These are phyloP conservation scores for Mucor saturninus DNA, from an alignment of 371 early-diverging fungal genomes.

Conservation along the genomic window DNA sequence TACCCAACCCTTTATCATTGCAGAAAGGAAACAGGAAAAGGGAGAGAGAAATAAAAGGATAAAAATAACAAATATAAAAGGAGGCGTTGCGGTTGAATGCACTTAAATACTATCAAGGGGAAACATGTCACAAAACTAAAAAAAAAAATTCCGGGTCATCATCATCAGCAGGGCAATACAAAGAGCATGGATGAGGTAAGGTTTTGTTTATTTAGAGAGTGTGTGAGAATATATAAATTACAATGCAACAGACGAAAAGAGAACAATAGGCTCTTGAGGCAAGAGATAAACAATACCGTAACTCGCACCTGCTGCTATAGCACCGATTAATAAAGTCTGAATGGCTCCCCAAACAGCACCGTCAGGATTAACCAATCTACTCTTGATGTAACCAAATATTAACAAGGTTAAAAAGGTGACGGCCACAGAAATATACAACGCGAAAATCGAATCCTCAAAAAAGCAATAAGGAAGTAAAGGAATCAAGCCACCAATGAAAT, in stretches of 20 bases:
- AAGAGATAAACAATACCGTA: constrained; percentile 50
- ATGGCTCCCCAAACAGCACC: constrained; percentile 56
- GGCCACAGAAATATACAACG: constrained; percentile 60
- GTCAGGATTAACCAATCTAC: constrained; percentile 55
- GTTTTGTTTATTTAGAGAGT: not conserved
- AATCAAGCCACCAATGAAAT: constrained; percentile 73
- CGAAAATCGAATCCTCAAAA: constrained; percentile 47
- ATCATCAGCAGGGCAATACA: constrained; percentile 1
- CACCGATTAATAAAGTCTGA: constrained; percentile 69
- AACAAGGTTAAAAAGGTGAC: constrained; percentile 64
- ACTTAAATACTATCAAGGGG: not conserved
- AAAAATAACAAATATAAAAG: constrained; percentile 2
- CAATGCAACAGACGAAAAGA: constrained; percentile 2
- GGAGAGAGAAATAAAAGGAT: not conserved
- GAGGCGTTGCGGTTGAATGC: constrained; percentile 1
- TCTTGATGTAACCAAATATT: constrained; percentile 71
- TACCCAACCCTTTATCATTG: too few species aligned
- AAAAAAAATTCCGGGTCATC: not conserved
- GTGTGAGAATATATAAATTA: not conserved
- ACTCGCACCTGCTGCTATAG: constrained; percentile 63
- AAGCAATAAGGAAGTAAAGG: constrained; percentile 75
- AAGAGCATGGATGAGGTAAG: not conserved
- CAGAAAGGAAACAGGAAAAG: not conserved
- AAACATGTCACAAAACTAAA: not conserved
- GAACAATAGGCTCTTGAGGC: constrained; percentile 31